Evolutionary conservation across 352 stramenopile species (phyloP), one percentile per base, ranked within the genome.

Genomic region (Pythium diclinum): DNA sequence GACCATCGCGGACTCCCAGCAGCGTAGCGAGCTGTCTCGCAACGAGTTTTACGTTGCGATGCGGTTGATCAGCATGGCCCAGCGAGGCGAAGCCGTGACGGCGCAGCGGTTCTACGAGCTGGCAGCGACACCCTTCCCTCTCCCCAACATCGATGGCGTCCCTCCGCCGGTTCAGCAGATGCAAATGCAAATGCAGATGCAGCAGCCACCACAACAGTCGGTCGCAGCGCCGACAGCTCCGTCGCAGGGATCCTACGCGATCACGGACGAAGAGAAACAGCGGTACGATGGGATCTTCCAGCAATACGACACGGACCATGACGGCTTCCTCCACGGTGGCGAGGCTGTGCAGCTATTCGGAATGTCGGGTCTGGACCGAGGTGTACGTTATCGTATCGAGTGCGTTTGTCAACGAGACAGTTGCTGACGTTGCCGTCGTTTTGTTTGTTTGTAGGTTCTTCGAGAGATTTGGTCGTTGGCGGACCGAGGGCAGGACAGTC

Each of bases 271-370:
- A 25, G 95, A 98, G 75, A 94, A 92, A 64, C 71, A 77, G 19
- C 84, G 92, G 2, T 98, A 98, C 76, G 84, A 97, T 63, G 66
- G 70, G 23, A 86, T 98, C 21, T 98, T 98, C 74, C 85, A 89
- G 23, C 78, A 96, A 56, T 98, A 98, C 60, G 88, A 96, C 47
- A 83, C 83, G 16, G 87, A 97, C 71, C 71, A 69, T 17, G 92
- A 98, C 69, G 87, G 88, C n/a, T 98, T 95, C 61, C 71, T 98
- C 16, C 81, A 96, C 51, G 95, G 95, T 10, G 65, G 73, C 6
- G 85, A 97, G 58, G 95, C 95, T 6, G 94, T 98, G 7, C 79
- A 78, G 21, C 78, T 98, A 3, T 98, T 98, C 73, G 82, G 87
- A 38, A 97, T 98, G 79, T 97, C 91, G 8, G 93, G 93, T 1